Conservation (phyloP, 257 asterid genomes). For the Coffea eugenioides region DNA sequence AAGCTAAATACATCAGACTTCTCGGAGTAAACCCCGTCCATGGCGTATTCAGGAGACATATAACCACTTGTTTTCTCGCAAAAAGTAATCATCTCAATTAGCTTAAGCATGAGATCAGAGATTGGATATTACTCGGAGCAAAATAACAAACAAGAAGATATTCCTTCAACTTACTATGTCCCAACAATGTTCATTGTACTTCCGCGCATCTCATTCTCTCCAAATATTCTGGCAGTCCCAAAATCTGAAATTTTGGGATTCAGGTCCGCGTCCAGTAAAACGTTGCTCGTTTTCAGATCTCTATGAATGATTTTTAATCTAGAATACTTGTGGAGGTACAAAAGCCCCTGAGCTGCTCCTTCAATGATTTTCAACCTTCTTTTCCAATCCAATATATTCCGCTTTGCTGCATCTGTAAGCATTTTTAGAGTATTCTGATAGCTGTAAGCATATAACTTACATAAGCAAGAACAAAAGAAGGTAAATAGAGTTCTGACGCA, state of each 20-base stretch:
- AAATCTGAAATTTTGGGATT: slow-evolving; percentile 12
- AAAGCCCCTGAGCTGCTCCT: slow-evolving; percentile 4
- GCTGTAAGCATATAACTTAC: not conserved
- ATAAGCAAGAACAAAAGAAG: not conserved
- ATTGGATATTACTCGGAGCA: not conserved
- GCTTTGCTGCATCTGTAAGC: not conserved
- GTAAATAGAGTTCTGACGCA: not conserved
- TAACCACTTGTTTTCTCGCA: slow-evolving; percentile 1
- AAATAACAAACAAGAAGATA: not conserved
- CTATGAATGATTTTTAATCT: not conserved
- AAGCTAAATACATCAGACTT: slow-evolving; percentile 10
- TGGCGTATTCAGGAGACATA: slow-evolving; percentile 11
- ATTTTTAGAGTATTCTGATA: not conserved
- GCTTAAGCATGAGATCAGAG: not conserved
- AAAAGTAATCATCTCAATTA: not conserved
- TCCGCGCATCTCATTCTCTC: not conserved
- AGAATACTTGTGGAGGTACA: slow-evolving; percentile 9
- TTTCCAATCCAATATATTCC: not conserved
- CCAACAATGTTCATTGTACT: not conserved
- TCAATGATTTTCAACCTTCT: not conserved
- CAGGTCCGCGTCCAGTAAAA: not conserved
- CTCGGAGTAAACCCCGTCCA: slow-evolving; percentile 1
- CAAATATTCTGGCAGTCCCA: slow-evolving; percentile 8
- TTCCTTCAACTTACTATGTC: slow-evolving; percentile 7
- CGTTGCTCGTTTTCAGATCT: not conserved